Base-by-base conservation (phyloP, 78 protist genomes). In the Dictyostelium citrinum region DNA sequence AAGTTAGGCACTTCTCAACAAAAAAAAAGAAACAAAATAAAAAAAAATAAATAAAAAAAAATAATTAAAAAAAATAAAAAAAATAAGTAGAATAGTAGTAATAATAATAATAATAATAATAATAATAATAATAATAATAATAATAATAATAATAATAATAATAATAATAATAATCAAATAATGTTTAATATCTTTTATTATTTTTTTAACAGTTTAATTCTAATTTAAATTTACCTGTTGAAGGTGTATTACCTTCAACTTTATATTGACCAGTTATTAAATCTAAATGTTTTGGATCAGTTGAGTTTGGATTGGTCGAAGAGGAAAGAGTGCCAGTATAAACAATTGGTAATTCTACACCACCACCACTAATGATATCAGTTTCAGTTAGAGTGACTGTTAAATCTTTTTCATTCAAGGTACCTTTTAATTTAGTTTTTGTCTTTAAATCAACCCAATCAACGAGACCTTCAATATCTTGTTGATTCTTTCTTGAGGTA, bases 341-440 rank as follows among this genome's bases (percentile, higher is more conserved):
- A 9, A 43, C 33, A 9, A 76, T 74, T 17, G 93, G 93, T 35
- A 88, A 33, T n/a, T 76, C 93, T 5, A 88, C 85, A 35, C 81
- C 84, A 45, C 79, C 81, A 79, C 93, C 93, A 45, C 70, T 14
- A 10, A 88, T 27, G 11, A 88, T 74, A 68, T 88, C 93, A 35
- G 80, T 45, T 33, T 88, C 93, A 61, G 60, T 45, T 39, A 88
- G 49, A 31, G 74, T 39, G 5, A 88, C 29, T 33, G 77, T 6
- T 17, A 70, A 33, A 43, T 78, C 84, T 5, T 37, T 64, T 14
- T 61, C 55, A 20, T 86, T 75, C 4, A 88, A 14, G 6, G 80
- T 68, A 20, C 93, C 93, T 27, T 61, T 76, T 84, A 88, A 61
- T 49, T 78, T 88, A 5, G 93, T 88, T 39, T 88, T 88, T n/a